Conservation (phyloP, 805 yeast genomes). For the Nakazawaea sp. region DNA sequence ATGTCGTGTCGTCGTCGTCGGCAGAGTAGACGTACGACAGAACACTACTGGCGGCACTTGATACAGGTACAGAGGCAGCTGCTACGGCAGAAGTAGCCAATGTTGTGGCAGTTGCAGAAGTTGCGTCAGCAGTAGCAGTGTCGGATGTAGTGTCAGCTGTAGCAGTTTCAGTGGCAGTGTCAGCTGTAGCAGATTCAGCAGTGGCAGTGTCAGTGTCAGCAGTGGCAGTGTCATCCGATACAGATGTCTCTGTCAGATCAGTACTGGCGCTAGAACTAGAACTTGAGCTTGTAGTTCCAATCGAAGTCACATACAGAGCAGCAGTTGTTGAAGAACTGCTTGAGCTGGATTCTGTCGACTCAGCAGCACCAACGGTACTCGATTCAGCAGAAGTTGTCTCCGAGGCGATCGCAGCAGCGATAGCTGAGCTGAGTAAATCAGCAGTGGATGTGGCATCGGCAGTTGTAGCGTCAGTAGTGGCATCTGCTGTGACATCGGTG, state of each 20-base stretch:
- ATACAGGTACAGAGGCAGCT: not conserved
- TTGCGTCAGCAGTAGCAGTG: not conserved
- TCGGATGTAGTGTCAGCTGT: not conserved
- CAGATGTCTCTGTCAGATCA: too few species aligned
- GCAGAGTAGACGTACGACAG: not conserved
- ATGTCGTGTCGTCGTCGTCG: not conserved
- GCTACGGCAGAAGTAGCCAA: not conserved
- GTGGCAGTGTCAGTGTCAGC: not conserved
- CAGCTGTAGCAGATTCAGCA: not conserved
- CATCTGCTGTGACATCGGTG: not conserved
- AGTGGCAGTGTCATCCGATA: conserved; percentile 1
- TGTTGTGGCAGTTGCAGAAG: not conserved
- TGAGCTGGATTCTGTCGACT: too few species aligned
- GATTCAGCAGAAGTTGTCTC: too few species aligned
- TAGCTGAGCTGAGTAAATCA: too few species aligned
- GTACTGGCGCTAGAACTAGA: not conserved
- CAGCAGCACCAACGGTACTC: too few species aligned
- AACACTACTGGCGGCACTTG: not conserved
- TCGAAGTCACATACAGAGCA: too few species aligned
- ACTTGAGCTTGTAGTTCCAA: too few species aligned
- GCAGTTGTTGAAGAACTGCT: too few species aligned
- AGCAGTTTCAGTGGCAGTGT: not conserved
- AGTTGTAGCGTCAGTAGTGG: not conserved
- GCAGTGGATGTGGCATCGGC: not conserved
- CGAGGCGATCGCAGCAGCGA: too few species aligned